These are phyloP conservation scores for Poronia punctata DNA, from an alignment of 495 filamentous ascomycete genomes.

Conservation along the genomic window DNA sequence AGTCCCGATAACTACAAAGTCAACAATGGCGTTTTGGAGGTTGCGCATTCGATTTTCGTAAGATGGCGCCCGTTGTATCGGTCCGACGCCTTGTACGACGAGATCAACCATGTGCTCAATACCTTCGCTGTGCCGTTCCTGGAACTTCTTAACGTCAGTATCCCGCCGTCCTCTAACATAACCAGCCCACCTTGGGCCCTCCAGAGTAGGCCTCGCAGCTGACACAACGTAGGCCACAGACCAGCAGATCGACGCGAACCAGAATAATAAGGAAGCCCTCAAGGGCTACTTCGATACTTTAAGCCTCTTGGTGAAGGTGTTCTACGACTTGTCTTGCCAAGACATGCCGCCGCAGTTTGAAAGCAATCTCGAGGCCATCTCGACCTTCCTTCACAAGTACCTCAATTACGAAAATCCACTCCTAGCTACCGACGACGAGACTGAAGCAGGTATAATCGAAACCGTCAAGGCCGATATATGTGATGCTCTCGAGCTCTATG, in stretches of 20 bases:
- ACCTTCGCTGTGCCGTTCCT: constrained; percentile 80
- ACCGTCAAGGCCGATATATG: constrained; percentile 87
- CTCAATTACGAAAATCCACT: constrained; percentile 79
- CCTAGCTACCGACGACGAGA: constrained; percentile 74
- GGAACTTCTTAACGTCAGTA: constrained; percentile 60
- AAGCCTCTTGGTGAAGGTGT: constrained; percentile 78
- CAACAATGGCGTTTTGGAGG: constrained; percentile 91
- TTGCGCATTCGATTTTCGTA: constrained; percentile 97
- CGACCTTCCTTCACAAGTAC: constrained; percentile 81
- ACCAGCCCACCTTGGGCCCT: no score
- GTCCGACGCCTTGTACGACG: constrained; percentile 81
- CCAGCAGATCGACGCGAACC: constrained; percentile 64
- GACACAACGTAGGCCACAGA: constrained; percentile 58
- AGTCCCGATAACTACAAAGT: constrained; percentile 65
- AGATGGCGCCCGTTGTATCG: constrained; percentile 90
- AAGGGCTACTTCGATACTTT: constrained; percentile 72
- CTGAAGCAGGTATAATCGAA: constrained; percentile 77
- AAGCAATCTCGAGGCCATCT: constrained; percentile 69
- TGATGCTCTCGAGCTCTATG: constrained; percentile 76
- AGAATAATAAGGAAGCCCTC: constrained; percentile 63
- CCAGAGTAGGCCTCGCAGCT: constrained; percentile 5
- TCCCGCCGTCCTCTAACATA: not conserved
- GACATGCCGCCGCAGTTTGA: constrained; percentile 92
- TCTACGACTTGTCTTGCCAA: constrained; percentile 94
- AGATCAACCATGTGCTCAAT: constrained; percentile 87